Evolutionary conservation across 768 basidiomycete species (phyloP).

Genomic region (Boletus sp.): DNA sequence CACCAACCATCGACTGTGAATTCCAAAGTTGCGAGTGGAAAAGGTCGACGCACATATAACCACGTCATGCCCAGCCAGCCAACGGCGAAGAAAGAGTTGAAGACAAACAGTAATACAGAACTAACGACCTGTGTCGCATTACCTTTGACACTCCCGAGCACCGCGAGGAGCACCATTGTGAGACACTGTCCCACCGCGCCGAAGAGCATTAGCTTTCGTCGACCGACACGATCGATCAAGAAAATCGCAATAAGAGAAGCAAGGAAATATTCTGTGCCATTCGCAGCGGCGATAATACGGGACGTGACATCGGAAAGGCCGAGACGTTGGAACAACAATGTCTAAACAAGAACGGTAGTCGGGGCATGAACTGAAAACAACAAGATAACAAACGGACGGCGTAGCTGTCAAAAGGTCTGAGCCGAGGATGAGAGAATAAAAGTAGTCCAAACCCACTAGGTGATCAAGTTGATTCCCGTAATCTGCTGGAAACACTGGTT

Average conservation of each 20-base stretch:
- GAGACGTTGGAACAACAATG: constrained; percentile 54
- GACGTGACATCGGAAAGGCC: constrained; percentile 56
- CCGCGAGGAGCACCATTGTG: constrained; percentile 58
- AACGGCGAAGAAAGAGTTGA: constrained; percentile 67
- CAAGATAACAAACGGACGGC: constrained; percentile 22
- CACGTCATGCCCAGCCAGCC: constrained; percentile 74
- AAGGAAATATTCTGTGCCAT: constrained; percentile 69
- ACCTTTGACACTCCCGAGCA: constrained; percentile 51
- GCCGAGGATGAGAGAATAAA: constrained; percentile 12
- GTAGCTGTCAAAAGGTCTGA: constrained; percentile 20
- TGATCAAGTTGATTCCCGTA: constrained; percentile 64
- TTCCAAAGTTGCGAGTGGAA: neutral
- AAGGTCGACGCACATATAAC: constrained; percentile 49
- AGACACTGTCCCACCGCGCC: constrained; percentile 58
- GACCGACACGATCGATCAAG: constrained; percentile 69
- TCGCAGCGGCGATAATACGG: constrained; percentile 61
- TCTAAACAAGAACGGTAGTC: constrained; percentile 27
- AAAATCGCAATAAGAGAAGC: constrained; percentile 70
- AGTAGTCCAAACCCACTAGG: constrained; percentile 43
- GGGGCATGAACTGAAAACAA: neutral
- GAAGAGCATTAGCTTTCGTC: constrained; percentile 68
- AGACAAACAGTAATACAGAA: constrained; percentile 59
- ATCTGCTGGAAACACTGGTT: constrained; percentile 71
- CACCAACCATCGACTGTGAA: neutral
- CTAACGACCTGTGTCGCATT: constrained; percentile 48